Percentiles rank a stretch among this genome's conserved stretches.
These are phyloP conservation scores for Penicillium frequentans DNA, from an alignment of 2,329 filamentous ascomycete species.

Conservation along the genomic window DNA sequence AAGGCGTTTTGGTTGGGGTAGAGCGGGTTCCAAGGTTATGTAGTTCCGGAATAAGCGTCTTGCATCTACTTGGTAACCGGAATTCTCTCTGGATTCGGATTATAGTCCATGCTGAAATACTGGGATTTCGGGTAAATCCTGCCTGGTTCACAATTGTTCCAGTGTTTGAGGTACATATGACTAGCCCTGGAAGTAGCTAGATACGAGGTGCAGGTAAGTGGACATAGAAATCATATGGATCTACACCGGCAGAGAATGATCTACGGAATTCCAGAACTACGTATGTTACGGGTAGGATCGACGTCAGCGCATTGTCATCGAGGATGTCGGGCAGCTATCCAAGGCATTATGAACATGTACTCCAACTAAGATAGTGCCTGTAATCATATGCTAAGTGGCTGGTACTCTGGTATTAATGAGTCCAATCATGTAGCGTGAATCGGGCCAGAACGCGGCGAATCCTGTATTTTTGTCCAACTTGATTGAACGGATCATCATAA, in stretches of 20 bases:
- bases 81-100: background rate
- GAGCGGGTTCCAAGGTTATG: background rate
- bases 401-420: background rate
- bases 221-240: background rate
- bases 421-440: conserved; percentile 6
- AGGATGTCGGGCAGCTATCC: background rate
- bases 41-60: background rate
- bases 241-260: background rate
- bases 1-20: background rate
- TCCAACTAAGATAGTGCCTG: background rate
- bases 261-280: background rate
- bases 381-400: background rate
- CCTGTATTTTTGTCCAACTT: background rate
- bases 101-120: background rate
- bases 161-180: background rate
- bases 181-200: background rate
- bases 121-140: background rate
- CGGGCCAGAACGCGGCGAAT: background rate
- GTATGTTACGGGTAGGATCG: conserved; percentile 5
- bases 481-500: background rate
- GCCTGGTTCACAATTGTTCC: background rate
- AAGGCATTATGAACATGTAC: background rate
- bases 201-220: background rate
- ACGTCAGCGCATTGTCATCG: conserved; percentile 18
- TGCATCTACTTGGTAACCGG: background rate